Evolutionary conservation across 768 basidiomycete species (phyloP), one percentile per base, ranked within the genome.

Genomic region (Holtermanniella nyarrowii): DNA sequence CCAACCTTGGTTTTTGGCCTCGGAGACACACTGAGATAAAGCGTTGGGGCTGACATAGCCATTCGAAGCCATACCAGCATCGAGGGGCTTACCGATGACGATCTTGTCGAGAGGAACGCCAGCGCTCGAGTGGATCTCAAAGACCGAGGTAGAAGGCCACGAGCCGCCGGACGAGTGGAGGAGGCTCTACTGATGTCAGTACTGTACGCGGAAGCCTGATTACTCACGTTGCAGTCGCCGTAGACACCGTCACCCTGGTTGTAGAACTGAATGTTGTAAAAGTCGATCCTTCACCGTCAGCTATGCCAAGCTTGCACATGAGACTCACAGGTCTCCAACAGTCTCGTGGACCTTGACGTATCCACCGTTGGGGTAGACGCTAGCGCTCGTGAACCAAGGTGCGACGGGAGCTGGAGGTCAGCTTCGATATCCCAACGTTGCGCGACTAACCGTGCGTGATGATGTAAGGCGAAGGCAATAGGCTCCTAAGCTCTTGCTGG

Each of bases 31-130:
- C 2, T 69, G 66, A 0, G 80, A 77, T 18, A 87, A 74, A 14
- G 77, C 78, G 1, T 75, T 67, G 1, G 82, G 75, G 26, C 71
- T 73, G 58, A 87, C 81, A 70, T 78, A 85, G 22, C 73, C 73
- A 55, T 78, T 83, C 54, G 55, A 76, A 2, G 82, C 69, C 12
- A 77, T 79, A 1, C 80, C 82, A 3, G 53, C 26, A 23, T 63
- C 44, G 61, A 79, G 80, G 1, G 84, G 84, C 69, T 87, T 87
- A 3, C 84, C 84, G 60, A 87, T 83, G 54, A 86, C 79, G 46
- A 86, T 74, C 70, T 87, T 86, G 65, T 77, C 67, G 42, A 80
- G 61, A 2, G 75, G 65, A 7, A 86, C 77, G 20, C 82, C 82
- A 18, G 64, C 62, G 52, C 71, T 77, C 1, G 76, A 75, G 44